Base-by-base conservation (phyloP, 179 eudicot genomes). In the Drosera spatulata region DNA sequence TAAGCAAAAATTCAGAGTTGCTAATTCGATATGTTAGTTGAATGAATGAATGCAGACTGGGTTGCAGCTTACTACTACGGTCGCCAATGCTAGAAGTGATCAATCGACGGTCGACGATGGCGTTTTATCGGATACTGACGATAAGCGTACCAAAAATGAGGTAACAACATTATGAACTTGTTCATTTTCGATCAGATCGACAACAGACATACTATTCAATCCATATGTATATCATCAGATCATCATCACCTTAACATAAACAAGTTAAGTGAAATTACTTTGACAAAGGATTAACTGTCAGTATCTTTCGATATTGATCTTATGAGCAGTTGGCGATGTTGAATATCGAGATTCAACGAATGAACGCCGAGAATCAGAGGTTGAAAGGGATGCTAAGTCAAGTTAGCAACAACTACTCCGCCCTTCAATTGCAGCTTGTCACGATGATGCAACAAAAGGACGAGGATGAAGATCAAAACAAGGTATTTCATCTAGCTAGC, bases 31-130 rank as follows among this genome's bases (percentile, higher is more conserved):
- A 9, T 70, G 88, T 96, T 88, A 22, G 33, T 22, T 22, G 33
- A 22, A 22, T 22, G 33, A 22, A 22, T 22, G 33, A 22, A 15
- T 65, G 7, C 57, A 84, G 90, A 84, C 84, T 39, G 86, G 82
- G 44, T 67, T 84, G 72, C 79, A 73, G 53, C 80, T 84, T 60
- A 75, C 64, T 39, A 78, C 77, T 11, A 65, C 80, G 43, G 85
- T 86, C 5, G 72, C 83, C 15, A 76, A 80, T 59, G 62, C 77
- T 1, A 69, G 74, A 47, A 79, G 86, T 55, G 86, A 81, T 66
- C 86, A 78, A 46, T 80, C 86, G 1, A 69, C 60, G 65, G 67
- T 81, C 51, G 84, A 76, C 39, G 86, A 81, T 40, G 77, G 76
- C 39, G 38, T 64, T 41, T 72, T 81, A 45, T 61, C 69, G 2